A percentile compares a stretch with the other conserved stretches of the same genome.
Conservation (phyloP, 2,329 filamentous ascomycete genomes). For the Clonostachys byssicola region DNA sequence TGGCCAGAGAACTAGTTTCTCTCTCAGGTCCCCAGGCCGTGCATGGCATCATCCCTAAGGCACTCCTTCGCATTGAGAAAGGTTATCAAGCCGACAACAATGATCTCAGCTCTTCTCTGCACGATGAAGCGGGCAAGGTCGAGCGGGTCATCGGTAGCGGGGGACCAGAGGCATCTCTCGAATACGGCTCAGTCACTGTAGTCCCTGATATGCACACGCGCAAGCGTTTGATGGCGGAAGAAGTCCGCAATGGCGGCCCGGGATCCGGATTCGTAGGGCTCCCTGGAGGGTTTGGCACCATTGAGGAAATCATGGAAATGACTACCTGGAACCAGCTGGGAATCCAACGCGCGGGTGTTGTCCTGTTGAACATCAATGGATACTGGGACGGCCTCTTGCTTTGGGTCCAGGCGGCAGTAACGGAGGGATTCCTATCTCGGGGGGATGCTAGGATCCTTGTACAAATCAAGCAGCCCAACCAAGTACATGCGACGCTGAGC, state of each 20-base stretch:
- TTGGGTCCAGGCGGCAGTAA: constrained; percentile 75
- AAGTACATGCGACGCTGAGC: constrained; percentile 65
- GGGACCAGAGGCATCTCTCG: background rate
- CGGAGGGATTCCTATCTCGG: constrained; percentile 70
- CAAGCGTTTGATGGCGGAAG: constrained; percentile 88
- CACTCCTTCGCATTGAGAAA: constrained; percentile 56
- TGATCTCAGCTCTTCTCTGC: constrained; percentile 21
- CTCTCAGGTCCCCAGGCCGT: constrained; percentile 77
- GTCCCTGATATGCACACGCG: constrained; percentile 95
- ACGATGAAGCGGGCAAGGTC: constrained; percentile 26
- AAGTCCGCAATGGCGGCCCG: constrained; percentile 75
- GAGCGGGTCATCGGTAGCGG: constrained; percentile 42
- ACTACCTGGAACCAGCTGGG: constrained; percentile 95
- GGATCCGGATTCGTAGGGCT: constrained; percentile 88
- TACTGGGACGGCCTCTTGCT: constrained; percentile 86
- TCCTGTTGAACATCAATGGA: constrained; percentile 80
- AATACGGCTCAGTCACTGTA: constrained; percentile 79
- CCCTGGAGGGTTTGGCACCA: constrained; percentile 87
- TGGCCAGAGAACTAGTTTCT: constrained; percentile 79
- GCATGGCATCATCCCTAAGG: constrained; percentile 88
- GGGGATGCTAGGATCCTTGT: constrained; percentile 73
- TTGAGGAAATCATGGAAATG: constrained; percentile 91
- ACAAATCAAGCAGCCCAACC: constrained; percentile 66
- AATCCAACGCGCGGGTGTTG: constrained; percentile 77
- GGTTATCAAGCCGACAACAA: constrained; percentile 63